These are phyloP conservation scores for Pseudocercospora ulei DNA, from an alignment of 2,329 filamentous ascomycete genomes.

Conservation along the genomic window DNA sequence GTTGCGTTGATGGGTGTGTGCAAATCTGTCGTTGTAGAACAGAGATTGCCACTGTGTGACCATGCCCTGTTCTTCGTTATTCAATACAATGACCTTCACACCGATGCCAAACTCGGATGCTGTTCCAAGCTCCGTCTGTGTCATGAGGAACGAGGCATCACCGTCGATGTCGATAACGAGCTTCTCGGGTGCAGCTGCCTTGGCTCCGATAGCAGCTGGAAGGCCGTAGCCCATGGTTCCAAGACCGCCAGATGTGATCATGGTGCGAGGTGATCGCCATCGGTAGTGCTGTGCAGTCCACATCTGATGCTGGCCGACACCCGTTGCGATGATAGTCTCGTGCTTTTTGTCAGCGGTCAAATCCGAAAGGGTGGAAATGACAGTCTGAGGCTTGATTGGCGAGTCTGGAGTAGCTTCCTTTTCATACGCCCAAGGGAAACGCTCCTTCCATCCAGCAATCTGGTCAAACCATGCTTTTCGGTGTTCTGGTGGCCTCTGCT, in stretches of 20 bases:
- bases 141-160: slow-evolving; percentile 99
- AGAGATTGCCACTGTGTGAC: slow-evolving; percentile 97
- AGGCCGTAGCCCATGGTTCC: slow-evolving; percentile 95
- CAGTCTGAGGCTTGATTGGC: slow-evolving; percentile 84
- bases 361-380: slow-evolving; percentile 83
- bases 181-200: slow-evolving; percentile 70
- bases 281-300: slow-evolving; percentile 96
- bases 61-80: slow-evolving; percentile 98
- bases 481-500: slow-evolving; percentile 52
- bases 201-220: slow-evolving; percentile 87
- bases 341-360: slow-evolving; percentile 72
- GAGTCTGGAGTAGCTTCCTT: slow-evolving; percentile 58
- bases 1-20: slow-evolving; percentile 88
- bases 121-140: slow-evolving; percentile 84
- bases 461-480: slow-evolving; percentile 80
- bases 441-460: slow-evolving; percentile 82
- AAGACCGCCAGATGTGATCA: slow-evolving; percentile 93
- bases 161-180: slow-evolving; percentile 94
- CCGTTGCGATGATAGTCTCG: slow-evolving; percentile 78
- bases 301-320: slow-evolving; percentile 98
- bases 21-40: slow-evolving; percentile 89
- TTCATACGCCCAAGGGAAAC: slow-evolving; percentile 83
- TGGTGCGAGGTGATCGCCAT: slow-evolving; percentile 81
- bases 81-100: slow-evolving; percentile 86
- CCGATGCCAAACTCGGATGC: slow-evolving; percentile 93